Evolutionary conservation across 2,329 filamentous ascomycete species (phyloP).

Genomic region (Claviceps arundinis): DNA sequence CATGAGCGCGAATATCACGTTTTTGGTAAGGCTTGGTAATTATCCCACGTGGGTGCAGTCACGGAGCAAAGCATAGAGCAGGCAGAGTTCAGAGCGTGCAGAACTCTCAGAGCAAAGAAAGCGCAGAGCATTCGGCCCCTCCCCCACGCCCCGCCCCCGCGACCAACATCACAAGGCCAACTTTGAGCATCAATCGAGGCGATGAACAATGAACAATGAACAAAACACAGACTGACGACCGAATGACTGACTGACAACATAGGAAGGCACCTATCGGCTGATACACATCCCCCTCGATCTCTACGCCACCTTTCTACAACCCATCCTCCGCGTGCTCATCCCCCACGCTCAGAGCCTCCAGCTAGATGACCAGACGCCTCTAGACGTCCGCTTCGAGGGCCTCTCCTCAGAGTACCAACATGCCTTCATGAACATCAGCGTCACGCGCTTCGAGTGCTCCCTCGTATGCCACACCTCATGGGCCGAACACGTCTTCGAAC

Average conservation of each 20-base stretch:
- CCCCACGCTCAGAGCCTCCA: slow-evolving; percentile 39
- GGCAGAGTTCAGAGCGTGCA: no score
- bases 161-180: no score
- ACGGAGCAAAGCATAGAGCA: no score
- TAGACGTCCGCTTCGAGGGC: slow-evolving; percentile 29
- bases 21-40: slow-evolving; percentile 31
- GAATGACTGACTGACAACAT: no score
- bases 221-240: not conserved
- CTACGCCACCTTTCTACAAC: slow-evolving; percentile 67
- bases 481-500: slow-evolving; percentile 62
- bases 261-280: slow-evolving; percentile 79
- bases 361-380: slow-evolving; percentile 20
- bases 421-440: slow-evolving; percentile 82
- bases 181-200: no score
- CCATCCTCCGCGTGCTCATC: slow-evolving; percentile 74
- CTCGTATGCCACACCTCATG: slow-evolving; percentile 73
- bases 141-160: no score
- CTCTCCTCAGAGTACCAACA: slow-evolving; percentile 44
- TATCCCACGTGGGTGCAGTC: not conserved
- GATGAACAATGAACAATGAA: not conserved
- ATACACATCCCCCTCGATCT: slow-evolving; percentile 80
- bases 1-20: slow-evolving; percentile 46
- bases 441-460: slow-evolving; percentile 86
- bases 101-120: not conserved
- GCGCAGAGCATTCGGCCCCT: not conserved